Evolutionary conservation across 345 rosid genomes (phyloP).

Genomic region (Zanthoxylum bungeanum): DNA sequence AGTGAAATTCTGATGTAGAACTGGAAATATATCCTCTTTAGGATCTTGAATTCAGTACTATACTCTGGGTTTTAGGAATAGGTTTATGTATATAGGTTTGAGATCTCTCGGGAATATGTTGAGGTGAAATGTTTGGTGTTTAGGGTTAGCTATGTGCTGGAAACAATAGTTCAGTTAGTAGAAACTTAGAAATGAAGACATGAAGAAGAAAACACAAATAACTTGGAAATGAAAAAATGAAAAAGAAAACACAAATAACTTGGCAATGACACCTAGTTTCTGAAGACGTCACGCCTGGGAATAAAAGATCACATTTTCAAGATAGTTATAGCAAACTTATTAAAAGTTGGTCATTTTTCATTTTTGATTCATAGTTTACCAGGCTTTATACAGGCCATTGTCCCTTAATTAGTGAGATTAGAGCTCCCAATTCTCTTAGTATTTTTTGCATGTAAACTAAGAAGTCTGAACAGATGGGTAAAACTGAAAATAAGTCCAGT

Average conservation of each 20-base stretch:
- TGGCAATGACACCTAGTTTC: neutral
- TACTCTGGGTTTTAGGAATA: neutral
- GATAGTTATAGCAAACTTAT: neutral
- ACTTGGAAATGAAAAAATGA: too few relatives aligned
- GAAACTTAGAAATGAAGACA: neutral
- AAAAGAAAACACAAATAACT: too few relatives aligned
- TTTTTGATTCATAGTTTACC: neutral
- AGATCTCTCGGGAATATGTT: neutral
- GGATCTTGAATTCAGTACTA: neutral
- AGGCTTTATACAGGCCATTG: too few relatives aligned
- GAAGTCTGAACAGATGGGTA: neutral
- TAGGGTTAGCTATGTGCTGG: neutral
- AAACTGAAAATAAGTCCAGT: neutral
- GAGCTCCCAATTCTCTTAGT: too few relatives aligned
- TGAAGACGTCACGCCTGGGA: neutral
- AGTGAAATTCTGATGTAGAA: neutral
- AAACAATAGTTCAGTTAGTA: neutral
- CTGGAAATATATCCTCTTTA: neutral
- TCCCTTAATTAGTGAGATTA: too few relatives aligned
- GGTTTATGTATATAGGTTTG: neutral
- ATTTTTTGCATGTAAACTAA: too few relatives aligned
- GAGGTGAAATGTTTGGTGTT: neutral
- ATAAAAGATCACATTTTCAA: neutral
- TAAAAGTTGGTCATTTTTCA: neutral
- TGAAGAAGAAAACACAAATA: neutral